Percentiles rank a stretch among this genome's conserved stretches.
Conservation (phyloP, 345 rosid species). For the Corchorus olitorius region DNA sequence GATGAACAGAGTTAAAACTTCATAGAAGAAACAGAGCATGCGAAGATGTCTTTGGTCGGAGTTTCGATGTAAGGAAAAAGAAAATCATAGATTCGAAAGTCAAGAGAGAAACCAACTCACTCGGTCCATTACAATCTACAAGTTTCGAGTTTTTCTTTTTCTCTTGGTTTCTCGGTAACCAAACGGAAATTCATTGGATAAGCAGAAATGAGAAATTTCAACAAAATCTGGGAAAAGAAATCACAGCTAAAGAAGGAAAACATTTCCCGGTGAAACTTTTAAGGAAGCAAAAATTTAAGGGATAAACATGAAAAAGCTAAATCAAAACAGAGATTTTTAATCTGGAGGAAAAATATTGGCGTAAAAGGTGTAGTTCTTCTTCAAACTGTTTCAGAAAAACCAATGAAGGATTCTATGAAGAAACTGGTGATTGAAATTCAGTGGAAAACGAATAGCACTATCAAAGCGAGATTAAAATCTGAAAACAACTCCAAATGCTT, state of each 20-base stretch:
- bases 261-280: not conserved
- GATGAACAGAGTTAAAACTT: not conserved
- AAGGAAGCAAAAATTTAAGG: slow-evolving; percentile 10
- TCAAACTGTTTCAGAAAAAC: not conserved
- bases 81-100: not conserved
- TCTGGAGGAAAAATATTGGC: not conserved
- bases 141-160: slow-evolving; percentile 2
- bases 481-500: slow-evolving; percentile 5
- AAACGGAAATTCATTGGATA: slow-evolving; percentile 1
- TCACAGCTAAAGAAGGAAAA: not conserved
- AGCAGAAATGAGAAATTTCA: not conserved
- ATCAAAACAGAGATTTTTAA: not conserved
- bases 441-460: not conserved
- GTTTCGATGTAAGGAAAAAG: slow-evolving; percentile 1
- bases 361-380: not conserved
- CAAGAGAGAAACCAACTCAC: not conserved
- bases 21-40: not conserved
- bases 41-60: not conserved
- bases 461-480: slow-evolving; percentile 8
- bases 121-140: not conserved
- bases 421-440: not conserved
- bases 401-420: not conserved
- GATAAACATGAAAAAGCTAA: not conserved
- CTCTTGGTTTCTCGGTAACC: slow-evolving; percentile 2
- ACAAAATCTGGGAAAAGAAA: slow-evolving; percentile 1